Evolutionary conservation across 1,139 yeast species (phyloP).

Genomic region (Wickerhamomyces sp.): DNA sequence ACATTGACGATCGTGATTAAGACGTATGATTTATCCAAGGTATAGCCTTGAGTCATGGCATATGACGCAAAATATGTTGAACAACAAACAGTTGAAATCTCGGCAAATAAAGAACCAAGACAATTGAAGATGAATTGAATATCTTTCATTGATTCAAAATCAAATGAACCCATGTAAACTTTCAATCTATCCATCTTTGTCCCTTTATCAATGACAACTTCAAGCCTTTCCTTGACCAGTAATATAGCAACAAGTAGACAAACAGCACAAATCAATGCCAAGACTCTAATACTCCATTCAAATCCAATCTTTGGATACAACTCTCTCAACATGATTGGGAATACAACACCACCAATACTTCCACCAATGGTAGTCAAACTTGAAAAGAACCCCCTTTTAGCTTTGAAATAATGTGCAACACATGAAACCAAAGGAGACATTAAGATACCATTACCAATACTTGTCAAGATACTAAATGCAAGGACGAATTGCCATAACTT

Average conservation of each 20-base stretch:
- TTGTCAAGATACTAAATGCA: slow-evolving; percentile 50
- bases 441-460: slow-evolving; percentile 50
- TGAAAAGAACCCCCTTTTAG: slow-evolving; percentile 53
- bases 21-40: slow-evolving; percentile 37
- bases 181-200: slow-evolving; percentile 3
- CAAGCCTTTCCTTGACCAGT: slow-evolving; percentile 37
- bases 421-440: slow-evolving; percentile 56
- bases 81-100: slow-evolving; percentile 35
- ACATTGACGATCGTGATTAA: slow-evolving; percentile 41
- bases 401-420: slow-evolving; percentile 57
- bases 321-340: slow-evolving; percentile 53
- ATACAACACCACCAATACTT: slow-evolving; percentile 58
- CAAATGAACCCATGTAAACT: slow-evolving; percentile 31
- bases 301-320: slow-evolving; percentile 49
- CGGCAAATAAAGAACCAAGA: slow-evolving; percentile 38
- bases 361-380: slow-evolving; percentile 68
- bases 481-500: slow-evolving; percentile 50
- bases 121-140: slow-evolving; percentile 30
- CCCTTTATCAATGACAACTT: slow-evolving; percentile 15
- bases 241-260: slow-evolving; percentile 32
- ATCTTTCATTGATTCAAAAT: slow-evolving; percentile 38
- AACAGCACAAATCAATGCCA: slow-evolving; percentile 47
- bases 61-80: slow-evolving; percentile 45
- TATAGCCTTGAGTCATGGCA: slow-evolving; percentile 37
- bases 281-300: slow-evolving; percentile 51